These are phyloP conservation scores for Pisolithus sp. DNA, from an alignment of 768 basidiomycete genomes.

Conservation along the genomic window DNA sequence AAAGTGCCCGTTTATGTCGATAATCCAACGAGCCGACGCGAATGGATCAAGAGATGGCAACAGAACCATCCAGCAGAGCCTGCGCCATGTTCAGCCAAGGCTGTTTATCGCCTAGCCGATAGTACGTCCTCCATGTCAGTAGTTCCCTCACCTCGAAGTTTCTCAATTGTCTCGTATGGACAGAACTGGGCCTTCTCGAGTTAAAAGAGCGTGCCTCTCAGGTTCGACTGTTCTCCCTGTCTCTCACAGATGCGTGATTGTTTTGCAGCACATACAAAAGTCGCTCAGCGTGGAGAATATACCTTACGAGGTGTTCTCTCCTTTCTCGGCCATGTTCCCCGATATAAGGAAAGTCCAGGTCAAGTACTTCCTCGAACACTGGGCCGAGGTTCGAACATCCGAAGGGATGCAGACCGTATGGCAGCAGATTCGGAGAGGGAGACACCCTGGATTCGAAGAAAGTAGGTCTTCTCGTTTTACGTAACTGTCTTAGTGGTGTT, in stretches of 20 bases:
- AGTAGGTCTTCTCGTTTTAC: conserved; percentile 33
- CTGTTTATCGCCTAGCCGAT: conserved; percentile 78
- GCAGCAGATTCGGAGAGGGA: conserved; percentile 77
- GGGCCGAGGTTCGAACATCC: conserved; percentile 79
- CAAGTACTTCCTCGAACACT: conserved; percentile 73
- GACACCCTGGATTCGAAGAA: conserved; percentile 86
- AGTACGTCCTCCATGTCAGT: conserved; percentile 39
- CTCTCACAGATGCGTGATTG: neutral
- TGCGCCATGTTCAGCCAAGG: conserved; percentile 77
- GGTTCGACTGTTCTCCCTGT: conserved; percentile 12
- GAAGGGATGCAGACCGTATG: conserved; percentile 78
- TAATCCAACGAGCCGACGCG: conserved; percentile 37
- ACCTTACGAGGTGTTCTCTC: conserved; percentile 79
- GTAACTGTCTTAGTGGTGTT: neutral
- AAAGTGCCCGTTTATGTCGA: conserved; percentile 10
- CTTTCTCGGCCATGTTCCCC: conserved; percentile 76
- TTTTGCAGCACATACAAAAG: conserved; percentile 61
- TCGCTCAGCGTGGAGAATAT: conserved; percentile 75
- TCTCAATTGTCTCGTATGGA: neutral
- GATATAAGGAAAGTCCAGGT: conserved; percentile 80
- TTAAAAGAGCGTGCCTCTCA: conserved; percentile 69
- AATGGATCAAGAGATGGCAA: conserved; percentile 75
- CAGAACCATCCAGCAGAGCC: conserved; percentile 53
- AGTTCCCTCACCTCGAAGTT: neutral
- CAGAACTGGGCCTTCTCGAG: conserved; percentile 67